Conservation (phyloP, 768 basidiomycete species). For the Asterophora parasitica region DNA sequence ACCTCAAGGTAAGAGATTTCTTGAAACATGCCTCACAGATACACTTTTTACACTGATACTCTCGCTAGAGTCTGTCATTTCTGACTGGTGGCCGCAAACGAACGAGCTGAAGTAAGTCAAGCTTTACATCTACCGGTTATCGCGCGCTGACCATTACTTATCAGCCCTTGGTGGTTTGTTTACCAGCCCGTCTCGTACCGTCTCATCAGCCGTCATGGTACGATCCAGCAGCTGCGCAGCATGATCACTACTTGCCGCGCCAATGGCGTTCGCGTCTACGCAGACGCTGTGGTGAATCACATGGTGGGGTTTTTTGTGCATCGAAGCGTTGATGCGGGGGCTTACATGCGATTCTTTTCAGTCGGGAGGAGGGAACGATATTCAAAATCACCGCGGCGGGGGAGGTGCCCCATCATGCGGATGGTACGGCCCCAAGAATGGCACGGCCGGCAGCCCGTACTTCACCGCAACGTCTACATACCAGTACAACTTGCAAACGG, state of each 20-base stretch:
- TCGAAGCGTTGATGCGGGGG: no score
- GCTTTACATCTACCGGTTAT: not conserved
- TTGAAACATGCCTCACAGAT: no score
- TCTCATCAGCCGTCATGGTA: constrained; percentile 2
- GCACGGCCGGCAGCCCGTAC: constrained; percentile 5
- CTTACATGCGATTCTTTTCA: not conserved
- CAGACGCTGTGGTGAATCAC: constrained; percentile 8
- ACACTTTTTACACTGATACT: not conserved
- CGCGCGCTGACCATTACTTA: not conserved
- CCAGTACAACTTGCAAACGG: constrained; percentile 5
- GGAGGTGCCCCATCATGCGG: constrained; percentile 2
- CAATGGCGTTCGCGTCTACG: constrained; percentile 4
- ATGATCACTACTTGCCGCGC: constrained; percentile 5
- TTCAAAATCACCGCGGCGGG: constrained; percentile 3
- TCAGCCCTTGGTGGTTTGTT: constrained; percentile 6
- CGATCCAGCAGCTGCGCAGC: constrained; percentile 3
- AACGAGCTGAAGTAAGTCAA: constrained; percentile 5
- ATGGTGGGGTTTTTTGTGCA: not conserved
- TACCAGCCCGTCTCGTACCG: constrained; percentile 6
- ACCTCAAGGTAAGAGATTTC: not conserved
- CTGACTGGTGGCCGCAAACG: constrained; percentile 7
- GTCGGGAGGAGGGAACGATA: constrained; percentile 7
- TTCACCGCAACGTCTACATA: constrained; percentile 5
- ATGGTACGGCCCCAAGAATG: constrained; percentile 7
- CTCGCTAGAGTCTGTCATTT: constrained; percentile 2